Evolutionary conservation across 768 basidiomycete genomes (phyloP).

Genomic region (Boletus rufocinnamomeus): DNA sequence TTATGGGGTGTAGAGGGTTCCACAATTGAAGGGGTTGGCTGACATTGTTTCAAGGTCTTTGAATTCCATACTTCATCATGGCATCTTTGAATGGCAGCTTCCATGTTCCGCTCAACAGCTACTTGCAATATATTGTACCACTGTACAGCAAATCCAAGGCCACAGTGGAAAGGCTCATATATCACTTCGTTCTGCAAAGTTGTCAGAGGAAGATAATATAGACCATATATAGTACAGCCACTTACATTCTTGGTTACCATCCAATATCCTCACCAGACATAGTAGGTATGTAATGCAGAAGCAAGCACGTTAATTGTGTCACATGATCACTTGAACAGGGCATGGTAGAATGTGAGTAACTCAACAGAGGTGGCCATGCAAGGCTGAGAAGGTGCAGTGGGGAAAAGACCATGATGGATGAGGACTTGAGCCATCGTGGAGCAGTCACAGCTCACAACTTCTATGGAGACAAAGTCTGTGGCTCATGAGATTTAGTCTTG

Average conservation of each 20-base stretch:
- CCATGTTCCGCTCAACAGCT: slow-evolving; percentile 10
- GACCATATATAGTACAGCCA: too few relatives aligned
- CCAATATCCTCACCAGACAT: background rate
- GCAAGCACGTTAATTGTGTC: too few relatives aligned
- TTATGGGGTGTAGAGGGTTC: too few relatives aligned
- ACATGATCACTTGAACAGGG: too few relatives aligned
- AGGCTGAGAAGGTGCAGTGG: background rate
- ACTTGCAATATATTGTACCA: slow-evolving; percentile 32
- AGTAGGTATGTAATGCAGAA: background rate
- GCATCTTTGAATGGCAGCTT: background rate
- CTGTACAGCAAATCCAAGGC: slow-evolving; percentile 26
- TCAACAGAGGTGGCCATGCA: background rate
- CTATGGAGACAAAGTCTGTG: too few relatives aligned
- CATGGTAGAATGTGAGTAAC: background rate
- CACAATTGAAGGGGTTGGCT: too few relatives aligned
- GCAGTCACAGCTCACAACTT: too few relatives aligned
- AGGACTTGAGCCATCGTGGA: too few relatives aligned
- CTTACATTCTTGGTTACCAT: background rate
- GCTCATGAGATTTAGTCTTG: too few relatives aligned
- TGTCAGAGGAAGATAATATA: background rate
- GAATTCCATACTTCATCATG: too few relatives aligned
- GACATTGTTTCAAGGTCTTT: too few relatives aligned
- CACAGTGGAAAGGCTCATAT: slow-evolving; percentile 36
- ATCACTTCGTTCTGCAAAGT: slow-evolving; percentile 22
- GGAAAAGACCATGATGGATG: background rate